Evolutionary conservation across 1,284 basidiomycete genomes (phyloP).

Genomic region (Veloporphyrellus conicus): DNA sequence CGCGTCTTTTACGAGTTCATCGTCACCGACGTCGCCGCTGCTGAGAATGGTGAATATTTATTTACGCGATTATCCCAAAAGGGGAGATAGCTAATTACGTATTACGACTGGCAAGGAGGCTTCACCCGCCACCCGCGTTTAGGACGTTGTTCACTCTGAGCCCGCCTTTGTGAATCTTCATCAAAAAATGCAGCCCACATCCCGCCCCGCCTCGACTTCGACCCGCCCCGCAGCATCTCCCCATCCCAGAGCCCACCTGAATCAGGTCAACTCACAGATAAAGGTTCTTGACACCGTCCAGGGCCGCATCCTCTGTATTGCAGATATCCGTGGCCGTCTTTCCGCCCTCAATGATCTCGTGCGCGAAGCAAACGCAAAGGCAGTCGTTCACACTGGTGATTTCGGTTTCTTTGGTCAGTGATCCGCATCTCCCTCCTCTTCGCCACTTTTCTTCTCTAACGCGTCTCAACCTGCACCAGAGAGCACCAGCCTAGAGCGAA

Average conservation of each 20-base stretch:
- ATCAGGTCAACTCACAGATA: constrained; percentile 71
- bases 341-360: constrained; percentile 90
- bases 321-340: constrained; percentile 88
- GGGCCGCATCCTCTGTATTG: constrained; percentile 91
- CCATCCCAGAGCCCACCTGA: constrained; percentile 43
- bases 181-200: constrained; percentile 37
- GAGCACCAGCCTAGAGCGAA: constrained; percentile 75
- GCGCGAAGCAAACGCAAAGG: constrained; percentile 82
- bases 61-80: constrained; percentile 12
- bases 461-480: constrained; percentile 44
- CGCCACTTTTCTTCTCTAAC: constrained; percentile 11
- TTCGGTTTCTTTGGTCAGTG: constrained; percentile 93
- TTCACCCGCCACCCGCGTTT: neutral
- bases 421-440: neutral
- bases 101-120: constrained; percentile 10
- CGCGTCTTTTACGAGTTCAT: constrained; percentile 29
- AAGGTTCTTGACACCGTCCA: constrained; percentile 70
- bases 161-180: constrained; percentile 20
- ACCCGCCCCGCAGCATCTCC: constrained; percentile 55
- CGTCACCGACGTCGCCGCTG: constrained; percentile 21
- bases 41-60: constrained; percentile 8
- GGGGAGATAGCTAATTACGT: constrained; percentile 27
- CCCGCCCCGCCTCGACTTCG: constrained; percentile 57
- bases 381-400: constrained; percentile 97
- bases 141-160: constrained; percentile 2